Evolutionary conservation across 768 basidiomycete species (phyloP).

Genomic region (Tricholomella constricta): DNA sequence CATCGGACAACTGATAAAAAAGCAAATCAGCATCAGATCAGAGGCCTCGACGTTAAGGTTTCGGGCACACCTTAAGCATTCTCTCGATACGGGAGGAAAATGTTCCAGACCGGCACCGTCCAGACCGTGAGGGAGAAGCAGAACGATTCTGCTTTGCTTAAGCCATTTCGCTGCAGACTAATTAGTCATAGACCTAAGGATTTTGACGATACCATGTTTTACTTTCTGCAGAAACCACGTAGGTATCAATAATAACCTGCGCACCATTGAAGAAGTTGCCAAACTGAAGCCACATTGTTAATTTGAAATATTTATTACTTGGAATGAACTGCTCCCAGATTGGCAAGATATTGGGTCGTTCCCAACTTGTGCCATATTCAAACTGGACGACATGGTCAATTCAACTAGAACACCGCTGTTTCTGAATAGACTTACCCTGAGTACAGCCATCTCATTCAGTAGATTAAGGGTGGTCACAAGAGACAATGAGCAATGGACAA

Average conservation of each 20-base stretch:
- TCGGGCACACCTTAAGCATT: conserved; percentile 72
- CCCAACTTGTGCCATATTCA: conserved; percentile 91
- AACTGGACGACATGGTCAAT: conserved; percentile 48
- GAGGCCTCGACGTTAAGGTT: neutral
- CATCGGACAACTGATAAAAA: conserved; percentile 71
- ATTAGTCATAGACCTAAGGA: neutral
- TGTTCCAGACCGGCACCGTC: conserved; percentile 96
- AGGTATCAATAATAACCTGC: conserved; percentile 86
- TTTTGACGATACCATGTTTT: conserved; percentile 25
- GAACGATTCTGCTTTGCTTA: conserved; percentile 84
- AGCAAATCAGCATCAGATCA: neutral
- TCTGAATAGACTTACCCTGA: conserved; percentile 60
- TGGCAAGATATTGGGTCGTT: conserved; percentile 74
- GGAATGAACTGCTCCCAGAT: conserved; percentile 69
- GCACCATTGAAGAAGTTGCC: conserved; percentile 95
- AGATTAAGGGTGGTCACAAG: neutral
- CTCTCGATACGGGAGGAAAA: conserved; percentile 88
- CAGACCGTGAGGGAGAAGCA: conserved; percentile 86
- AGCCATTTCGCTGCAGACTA: conserved; percentile 80
- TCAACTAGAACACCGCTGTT: neutral
- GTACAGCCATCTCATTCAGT: conserved; percentile 85
- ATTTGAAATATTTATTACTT: neutral
- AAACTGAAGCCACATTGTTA: conserved; percentile 62
- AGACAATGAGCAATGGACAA: neutral
- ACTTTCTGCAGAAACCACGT: conserved; percentile 85